Conservation (phyloP, 2,329 filamentous ascomycete genomes). For the Neofusicoccum cordaticola region DNA sequence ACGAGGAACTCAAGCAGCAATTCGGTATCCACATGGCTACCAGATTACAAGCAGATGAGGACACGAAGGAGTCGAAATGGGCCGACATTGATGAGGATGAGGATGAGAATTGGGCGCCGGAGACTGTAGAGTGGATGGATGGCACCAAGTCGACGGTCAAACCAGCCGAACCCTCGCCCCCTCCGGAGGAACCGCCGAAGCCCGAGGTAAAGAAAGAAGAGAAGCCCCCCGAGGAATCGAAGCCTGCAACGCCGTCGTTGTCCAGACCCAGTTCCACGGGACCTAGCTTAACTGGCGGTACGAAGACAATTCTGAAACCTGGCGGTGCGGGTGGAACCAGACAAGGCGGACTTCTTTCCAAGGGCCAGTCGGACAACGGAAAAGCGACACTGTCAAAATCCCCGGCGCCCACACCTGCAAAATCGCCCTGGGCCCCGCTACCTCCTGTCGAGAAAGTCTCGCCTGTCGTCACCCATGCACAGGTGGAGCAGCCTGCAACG, state of each 20-base stretch:
- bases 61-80: conserved; percentile 76
- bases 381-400: conserved; percentile 73
- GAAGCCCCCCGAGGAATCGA: conserved; percentile 39
- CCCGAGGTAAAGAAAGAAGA: conserved; percentile 22
- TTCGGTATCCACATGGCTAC: conserved; percentile 83
- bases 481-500: conserved; percentile 39
- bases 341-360: conserved; percentile 61
- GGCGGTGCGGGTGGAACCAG: conserved; percentile 40
- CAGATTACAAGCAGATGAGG: conserved; percentile 71
- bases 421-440: conserved; percentile 87
- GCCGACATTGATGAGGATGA: conserved; percentile 80
- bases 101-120: conserved; percentile 81
- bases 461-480: conserved; percentile 62
- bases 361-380: conserved; percentile 57
- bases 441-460: conserved; percentile 81
- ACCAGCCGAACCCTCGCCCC: conserved; percentile 46
- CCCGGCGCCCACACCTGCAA: conserved; percentile 66
- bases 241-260: conserved; percentile 21
- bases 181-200: conserved; percentile 28
- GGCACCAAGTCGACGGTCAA: conserved; percentile 78
- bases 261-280: conserved; percentile 36
- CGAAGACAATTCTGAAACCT: conserved; percentile 51
- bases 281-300: conserved; percentile 25
- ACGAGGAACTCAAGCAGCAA: conserved; percentile 79
- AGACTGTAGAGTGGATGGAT: conserved; percentile 84